Evolutionary conservation across 805 yeast genomes (phyloP).

Genomic region (Hagleromyces aurorensis): DNA sequence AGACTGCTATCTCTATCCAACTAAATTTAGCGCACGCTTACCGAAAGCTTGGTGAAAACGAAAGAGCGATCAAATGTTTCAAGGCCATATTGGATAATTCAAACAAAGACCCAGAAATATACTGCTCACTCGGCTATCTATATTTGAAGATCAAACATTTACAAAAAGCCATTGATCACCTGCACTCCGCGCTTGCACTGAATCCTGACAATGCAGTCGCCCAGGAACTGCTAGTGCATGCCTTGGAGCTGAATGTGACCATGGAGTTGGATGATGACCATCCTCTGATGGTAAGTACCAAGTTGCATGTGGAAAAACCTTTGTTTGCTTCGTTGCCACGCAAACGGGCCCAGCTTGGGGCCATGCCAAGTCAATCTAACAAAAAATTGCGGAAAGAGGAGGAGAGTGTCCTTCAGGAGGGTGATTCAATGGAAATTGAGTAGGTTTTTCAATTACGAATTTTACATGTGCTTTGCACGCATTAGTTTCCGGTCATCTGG

Average conservation of each 20-base stretch:
- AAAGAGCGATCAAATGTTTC: slow-evolving; percentile 67
- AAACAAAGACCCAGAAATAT: slow-evolving; percentile 63
- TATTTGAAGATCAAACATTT: slow-evolving; percentile 60
- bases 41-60: slow-evolving; percentile 52
- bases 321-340: slow-evolving; percentile 1
- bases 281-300: slow-evolving; percentile 23
- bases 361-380: slow-evolving; percentile 2
- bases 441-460: too few species aligned
- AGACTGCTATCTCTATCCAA: slow-evolving; percentile 78
- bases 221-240: slow-evolving; percentile 68
- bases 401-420: slow-evolving; percentile 10
- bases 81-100: slow-evolving; percentile 64
- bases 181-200: slow-evolving; percentile 77
- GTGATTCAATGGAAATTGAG: slow-evolving; percentile 20
- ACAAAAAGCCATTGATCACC: slow-evolving; percentile 59
- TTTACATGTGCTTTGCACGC: too few species aligned
- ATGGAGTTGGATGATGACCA: slow-evolving; percentile 25
- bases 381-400: slow-evolving; percentile 6
- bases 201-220: slow-evolving; percentile 80
- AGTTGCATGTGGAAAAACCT: slow-evolving; percentile 7
- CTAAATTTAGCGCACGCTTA: slow-evolving; percentile 86
- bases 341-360: slow-evolving; percentile 1
- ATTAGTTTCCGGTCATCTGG: too few species aligned
- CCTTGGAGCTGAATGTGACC: slow-evolving; percentile 51
- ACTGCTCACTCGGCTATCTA: slow-evolving; percentile 79